These are phyloP conservation scores for Metschnikowia gelsemii DNA, from an alignment of 805 yeast genomes.

Conservation along the genomic window DNA sequence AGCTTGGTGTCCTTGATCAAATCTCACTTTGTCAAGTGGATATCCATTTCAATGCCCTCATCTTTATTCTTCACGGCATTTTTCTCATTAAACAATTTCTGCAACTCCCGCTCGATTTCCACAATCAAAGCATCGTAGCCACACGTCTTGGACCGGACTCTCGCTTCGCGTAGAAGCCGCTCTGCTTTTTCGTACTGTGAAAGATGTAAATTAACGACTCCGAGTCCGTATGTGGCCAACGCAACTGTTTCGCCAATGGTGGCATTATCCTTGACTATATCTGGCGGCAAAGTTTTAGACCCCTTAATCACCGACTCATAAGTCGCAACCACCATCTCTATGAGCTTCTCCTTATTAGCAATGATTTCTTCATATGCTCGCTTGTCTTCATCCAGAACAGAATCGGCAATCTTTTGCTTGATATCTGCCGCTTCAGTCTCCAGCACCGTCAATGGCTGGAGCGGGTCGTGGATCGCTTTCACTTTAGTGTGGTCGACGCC, in stretches of 20 bases:
- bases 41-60: constrained; percentile 27
- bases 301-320: constrained; percentile 37
- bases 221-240: constrained; percentile 79
- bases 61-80: constrained; percentile 15
- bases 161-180: constrained; percentile 62
- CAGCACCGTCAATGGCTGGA: constrained; percentile 15
- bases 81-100: constrained; percentile 46
- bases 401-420: constrained; percentile 11
- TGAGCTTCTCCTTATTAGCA: constrained; percentile 25
- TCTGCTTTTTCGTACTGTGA: constrained; percentile 59
- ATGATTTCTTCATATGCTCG: constrained; percentile 21
- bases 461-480: constrained; percentile 20
- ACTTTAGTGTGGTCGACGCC: constrained; percentile 25
- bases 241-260: constrained; percentile 66
- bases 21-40: constrained; percentile 14
- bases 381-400: constrained; percentile 30
- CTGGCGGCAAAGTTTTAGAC: constrained; percentile 32
- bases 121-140: constrained; percentile 60
- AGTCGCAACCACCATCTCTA: constrained; percentile 32
- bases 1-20: not conserved
- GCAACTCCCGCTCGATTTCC: constrained; percentile 66
- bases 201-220: constrained; percentile 68
- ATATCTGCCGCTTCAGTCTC: constrained; percentile 15
- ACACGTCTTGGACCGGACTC: constrained; percentile 65
- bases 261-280: constrained; percentile 21